Evolutionary conservation across 1,284 basidiomycete species (phyloP).

Genomic region (Laetiporus sulphureus): DNA sequence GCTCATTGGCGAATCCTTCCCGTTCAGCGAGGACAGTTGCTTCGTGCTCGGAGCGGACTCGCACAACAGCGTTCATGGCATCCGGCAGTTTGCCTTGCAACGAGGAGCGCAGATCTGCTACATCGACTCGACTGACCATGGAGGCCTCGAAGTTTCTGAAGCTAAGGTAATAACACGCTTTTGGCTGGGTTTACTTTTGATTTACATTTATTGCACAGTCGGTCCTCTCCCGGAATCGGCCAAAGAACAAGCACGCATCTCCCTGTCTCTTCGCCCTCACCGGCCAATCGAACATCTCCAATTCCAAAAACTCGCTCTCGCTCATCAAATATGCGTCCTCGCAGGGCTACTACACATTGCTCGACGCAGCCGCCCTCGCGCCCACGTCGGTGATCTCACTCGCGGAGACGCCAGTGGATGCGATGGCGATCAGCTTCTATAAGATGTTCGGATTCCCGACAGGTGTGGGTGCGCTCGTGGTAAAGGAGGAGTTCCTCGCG

Average conservation of each 20-base stretch:
- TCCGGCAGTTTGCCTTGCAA: conserved; percentile 59
- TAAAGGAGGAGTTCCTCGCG: conserved; percentile 59
- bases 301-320: conserved; percentile 40
- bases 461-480: conserved; percentile 74
- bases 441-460: conserved; percentile 89
- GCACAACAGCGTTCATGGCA: conserved; percentile 82
- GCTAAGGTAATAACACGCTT: conserved; percentile 53
- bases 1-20: conserved; percentile 74
- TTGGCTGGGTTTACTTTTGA: background rate
- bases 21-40: conserved; percentile 48
- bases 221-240: conserved; percentile 35
- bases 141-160: conserved; percentile 50
- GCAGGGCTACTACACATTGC: conserved; percentile 65
- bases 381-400: conserved; percentile 65
- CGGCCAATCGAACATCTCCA: conserved; percentile 76
- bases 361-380: conserved; percentile 76
- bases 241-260: conserved; percentile 29
- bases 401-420: conserved; percentile 60
- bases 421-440: conserved; percentile 80
- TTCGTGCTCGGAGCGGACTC: conserved; percentile 69
- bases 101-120: conserved; percentile 54
- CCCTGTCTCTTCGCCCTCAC: conserved; percentile 68
- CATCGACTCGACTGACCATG: conserved; percentile 54
- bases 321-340: conserved; percentile 51
- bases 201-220: conserved; percentile 23